phyloP scores from a whole-genome alignment of 768 basidiomycete genomes.

The Leccinum subtestaceum region DNA sequence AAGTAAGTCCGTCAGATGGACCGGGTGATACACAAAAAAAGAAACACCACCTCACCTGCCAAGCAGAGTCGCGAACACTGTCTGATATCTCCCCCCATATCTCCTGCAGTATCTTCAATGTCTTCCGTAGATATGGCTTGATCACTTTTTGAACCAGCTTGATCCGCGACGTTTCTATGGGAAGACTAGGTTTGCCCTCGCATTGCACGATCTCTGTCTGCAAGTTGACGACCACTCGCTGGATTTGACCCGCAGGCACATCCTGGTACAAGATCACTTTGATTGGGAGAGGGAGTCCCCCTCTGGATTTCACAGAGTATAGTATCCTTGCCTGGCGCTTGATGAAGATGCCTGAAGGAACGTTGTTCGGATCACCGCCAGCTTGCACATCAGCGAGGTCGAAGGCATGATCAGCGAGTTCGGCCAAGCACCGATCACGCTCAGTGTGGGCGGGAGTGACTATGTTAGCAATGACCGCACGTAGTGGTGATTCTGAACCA shows the following conservation, averaged over 20 bases:
- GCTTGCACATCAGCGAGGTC: slow-evolving; percentile 7
- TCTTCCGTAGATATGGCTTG: no score
- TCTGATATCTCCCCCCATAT: no score
- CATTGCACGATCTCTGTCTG: no score
- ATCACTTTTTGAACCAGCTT: no score
- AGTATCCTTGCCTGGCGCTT: slow-evolving; percentile 17
- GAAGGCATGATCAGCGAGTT: slow-evolving; percentile 23
- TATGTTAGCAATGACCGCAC: slow-evolving; percentile 17
- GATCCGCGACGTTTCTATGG: no score
- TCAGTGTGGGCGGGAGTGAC: not conserved
- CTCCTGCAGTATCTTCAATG: no score
- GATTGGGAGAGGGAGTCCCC: slow-evolving; percentile 6
- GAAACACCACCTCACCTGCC: no score
- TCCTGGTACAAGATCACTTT: slow-evolving; percentile 17
- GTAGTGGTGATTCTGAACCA: slow-evolving; percentile 2
- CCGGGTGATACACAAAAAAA: no score
- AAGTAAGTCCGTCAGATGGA: no score
- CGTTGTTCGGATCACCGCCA: not conserved
- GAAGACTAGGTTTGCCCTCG: no score
- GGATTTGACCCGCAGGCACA: slow-evolving; percentile 2
- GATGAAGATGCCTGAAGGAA: not conserved
- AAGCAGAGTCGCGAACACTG: no score
- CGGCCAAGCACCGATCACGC: slow-evolving; percentile 10
- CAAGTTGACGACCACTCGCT: slow-evolving; percentile 4
- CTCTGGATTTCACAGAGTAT: slow-evolving; percentile 7